Evolutionary conservation across 768 basidiomycete species (phyloP).

Genomic region (Guyanaporus albipodus): DNA sequence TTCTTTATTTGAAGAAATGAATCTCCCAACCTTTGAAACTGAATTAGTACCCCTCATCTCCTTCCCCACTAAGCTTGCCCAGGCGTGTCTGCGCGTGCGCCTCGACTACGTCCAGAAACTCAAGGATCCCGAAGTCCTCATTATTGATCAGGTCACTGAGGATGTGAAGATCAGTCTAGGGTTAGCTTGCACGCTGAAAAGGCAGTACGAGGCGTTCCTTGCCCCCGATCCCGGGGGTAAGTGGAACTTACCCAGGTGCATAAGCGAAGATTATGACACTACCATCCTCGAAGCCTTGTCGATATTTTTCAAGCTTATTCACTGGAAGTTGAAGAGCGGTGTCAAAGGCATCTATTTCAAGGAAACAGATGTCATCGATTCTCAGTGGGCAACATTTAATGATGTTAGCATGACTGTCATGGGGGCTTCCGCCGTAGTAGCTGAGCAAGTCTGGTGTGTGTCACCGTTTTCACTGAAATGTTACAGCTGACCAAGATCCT

Average conservation of each 20-base stretch:
- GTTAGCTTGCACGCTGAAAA: constrained; percentile 90
- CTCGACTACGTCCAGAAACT: constrained; percentile 86
- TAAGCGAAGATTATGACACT: constrained; percentile 84
- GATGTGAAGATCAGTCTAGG: constrained; percentile 89
- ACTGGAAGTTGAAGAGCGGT: constrained; percentile 93
- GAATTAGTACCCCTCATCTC: constrained; percentile 89
- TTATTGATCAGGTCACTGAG: constrained; percentile 92
- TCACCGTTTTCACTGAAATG: neutral
- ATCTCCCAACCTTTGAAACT: constrained; percentile 85
- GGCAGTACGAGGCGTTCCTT: constrained; percentile 90
- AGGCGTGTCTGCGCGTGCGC: constrained; percentile 85
- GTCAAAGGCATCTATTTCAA: constrained; percentile 93
- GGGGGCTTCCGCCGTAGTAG: constrained; percentile 86
- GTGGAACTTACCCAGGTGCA: constrained; percentile 87
- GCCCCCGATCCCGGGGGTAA: constrained; percentile 80
- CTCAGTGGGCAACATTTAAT: constrained; percentile 93
- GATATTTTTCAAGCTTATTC: constrained; percentile 89
- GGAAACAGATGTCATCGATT: constrained; percentile 96
- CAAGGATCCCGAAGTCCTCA: constrained; percentile 82
- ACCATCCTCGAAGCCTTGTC: constrained; percentile 84
- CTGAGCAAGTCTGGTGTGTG: constrained; percentile 90
- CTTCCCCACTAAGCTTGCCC: constrained; percentile 94
- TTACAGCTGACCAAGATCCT: neutral
- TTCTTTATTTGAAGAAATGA: constrained; percentile 76
- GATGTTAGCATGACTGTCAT: constrained; percentile 85